A percentile compares a stretch with the other conserved stretches of the same genome.
phyloP scores from a whole-genome alignment of 2,329 filamentous ascomycete species.

The Penicillium griseofulvum region DNA sequence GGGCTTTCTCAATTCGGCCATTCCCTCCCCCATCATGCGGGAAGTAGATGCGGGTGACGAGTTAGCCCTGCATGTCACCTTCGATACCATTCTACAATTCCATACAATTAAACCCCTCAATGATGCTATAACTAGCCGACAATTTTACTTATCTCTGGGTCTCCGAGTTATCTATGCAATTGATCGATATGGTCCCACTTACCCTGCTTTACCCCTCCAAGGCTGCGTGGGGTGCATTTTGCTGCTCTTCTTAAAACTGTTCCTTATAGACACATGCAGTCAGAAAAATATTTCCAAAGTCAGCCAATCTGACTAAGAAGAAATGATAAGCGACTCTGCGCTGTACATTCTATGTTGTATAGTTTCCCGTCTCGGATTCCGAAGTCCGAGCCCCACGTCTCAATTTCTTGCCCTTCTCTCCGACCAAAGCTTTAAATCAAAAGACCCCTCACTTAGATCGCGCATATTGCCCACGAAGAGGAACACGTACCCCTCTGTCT shows the following conservation, averaged over 20 bases:
- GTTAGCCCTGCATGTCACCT: conserved; percentile 2
- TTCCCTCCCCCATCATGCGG: neutral
- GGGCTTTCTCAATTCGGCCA: neutral
- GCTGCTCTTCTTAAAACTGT: neutral
- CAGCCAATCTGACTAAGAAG: conserved; percentile 3
- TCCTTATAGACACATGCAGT: neutral
- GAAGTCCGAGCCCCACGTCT: neutral
- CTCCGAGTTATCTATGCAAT: neutral
- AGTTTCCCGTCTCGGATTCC: neutral
- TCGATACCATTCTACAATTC: neutral
- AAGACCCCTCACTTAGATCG: conserved; percentile 3
- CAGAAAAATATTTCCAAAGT: neutral
- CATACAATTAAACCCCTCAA: conserved; percentile 1
- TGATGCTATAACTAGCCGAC: neutral
- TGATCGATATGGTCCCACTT: neutral
- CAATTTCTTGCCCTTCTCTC: neutral
- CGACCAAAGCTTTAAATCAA: neutral
- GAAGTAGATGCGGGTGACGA: neutral
- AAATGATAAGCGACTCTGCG: neutral
- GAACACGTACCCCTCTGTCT: conserved; percentile 5
- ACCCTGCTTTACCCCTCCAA: neutral
- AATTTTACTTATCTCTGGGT: neutral
- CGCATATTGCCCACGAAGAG: conserved; percentile 2
- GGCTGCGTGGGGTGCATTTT: neutral
- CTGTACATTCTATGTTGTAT: neutral